Percentiles rank a stretch among this genome's conserved stretches.
These are phyloP conservation scores for Pichia thaimueangensis DNA, from an alignment of 805 yeast species.

Conservation along the genomic window DNA sequence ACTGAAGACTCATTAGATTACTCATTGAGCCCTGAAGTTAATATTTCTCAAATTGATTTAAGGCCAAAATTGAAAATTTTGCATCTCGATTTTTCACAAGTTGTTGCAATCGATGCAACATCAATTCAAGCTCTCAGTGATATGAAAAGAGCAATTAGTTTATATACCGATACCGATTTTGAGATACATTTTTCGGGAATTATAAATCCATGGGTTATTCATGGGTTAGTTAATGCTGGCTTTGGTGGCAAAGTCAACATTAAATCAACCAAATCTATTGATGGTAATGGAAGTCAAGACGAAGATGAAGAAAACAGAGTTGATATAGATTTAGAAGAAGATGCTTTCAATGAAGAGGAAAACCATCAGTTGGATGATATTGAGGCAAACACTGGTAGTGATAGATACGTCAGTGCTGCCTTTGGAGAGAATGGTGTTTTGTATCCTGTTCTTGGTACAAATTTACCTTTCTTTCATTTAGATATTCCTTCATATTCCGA, in stretches of 20 bases:
- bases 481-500: constrained; percentile 53
- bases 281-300: neutral
- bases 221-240: constrained; percentile 67
- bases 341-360: constrained; percentile 1
- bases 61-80: constrained; percentile 58
- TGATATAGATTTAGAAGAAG: constrained; percentile 12
- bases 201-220: constrained; percentile 76
- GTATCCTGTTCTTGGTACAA: constrained; percentile 52
- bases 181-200: constrained; percentile 88
- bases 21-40: too few relatives aligned
- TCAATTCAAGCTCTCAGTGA: constrained; percentile 74
- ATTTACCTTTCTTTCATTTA: constrained; percentile 70
- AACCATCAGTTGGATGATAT: neutral
- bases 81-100: constrained; percentile 75
- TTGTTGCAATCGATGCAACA: constrained; percentile 70
- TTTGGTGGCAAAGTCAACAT: constrained; percentile 48
- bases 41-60: neutral
- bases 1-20: too few relatives aligned
- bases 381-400: constrained; percentile 15
- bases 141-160: constrained; percentile 62
- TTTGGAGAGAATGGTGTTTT: constrained; percentile 11
- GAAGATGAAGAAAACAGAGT: constrained; percentile 11
- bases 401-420: constrained; percentile 18
- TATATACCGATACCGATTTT: constrained; percentile 73
- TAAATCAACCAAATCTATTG: constrained; percentile 9